Evolutionary conservation across 2,329 filamentous ascomycete species (phyloP).

Genomic region (Aspergillus eucalypticola): DNA sequence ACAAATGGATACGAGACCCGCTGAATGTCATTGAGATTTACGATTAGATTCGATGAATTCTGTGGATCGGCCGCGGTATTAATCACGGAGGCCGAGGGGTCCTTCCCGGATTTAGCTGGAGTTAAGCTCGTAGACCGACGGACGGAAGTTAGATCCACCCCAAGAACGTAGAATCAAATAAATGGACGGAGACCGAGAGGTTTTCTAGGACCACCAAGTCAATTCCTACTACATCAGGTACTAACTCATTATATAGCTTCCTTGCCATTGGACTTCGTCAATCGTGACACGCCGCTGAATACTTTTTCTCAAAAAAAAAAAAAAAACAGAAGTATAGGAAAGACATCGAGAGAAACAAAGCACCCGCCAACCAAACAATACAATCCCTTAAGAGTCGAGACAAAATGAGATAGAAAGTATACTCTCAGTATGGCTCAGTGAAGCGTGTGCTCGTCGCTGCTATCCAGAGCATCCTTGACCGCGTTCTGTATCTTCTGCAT

Average conservation of each 20-base stretch:
- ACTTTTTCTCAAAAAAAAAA: conserved; percentile 1
- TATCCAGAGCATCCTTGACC: conserved; percentile 25
- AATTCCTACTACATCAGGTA: background rate
- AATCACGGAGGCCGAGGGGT: background rate
- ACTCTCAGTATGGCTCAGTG: background rate
- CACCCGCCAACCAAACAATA: background rate
- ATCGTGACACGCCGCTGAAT: conserved; percentile 2
- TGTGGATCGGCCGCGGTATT: background rate
- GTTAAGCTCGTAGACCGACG: background rate
- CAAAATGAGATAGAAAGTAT: background rate
- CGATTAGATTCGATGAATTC: background rate
- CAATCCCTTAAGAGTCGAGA: background rate
- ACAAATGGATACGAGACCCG: background rate
- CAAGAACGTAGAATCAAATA: background rate
- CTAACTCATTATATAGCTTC: background rate
- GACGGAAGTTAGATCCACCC: background rate
- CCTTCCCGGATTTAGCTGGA: background rate
- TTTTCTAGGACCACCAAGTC: background rate
- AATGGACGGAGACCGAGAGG: background rate
- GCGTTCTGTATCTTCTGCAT: conserved; percentile 19
- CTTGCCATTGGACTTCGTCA: conserved; percentile 1
- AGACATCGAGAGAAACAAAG: background rate
- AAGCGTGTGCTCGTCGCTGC: conserved; percentile 33
- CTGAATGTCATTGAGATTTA: background rate
- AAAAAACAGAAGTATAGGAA: background rate